A percentile compares a stretch with the other conserved stretches of the same genome.
phyloP scores from a whole-genome alignment of 441 rosid species.

The Biscutella laevigata region DNA sequence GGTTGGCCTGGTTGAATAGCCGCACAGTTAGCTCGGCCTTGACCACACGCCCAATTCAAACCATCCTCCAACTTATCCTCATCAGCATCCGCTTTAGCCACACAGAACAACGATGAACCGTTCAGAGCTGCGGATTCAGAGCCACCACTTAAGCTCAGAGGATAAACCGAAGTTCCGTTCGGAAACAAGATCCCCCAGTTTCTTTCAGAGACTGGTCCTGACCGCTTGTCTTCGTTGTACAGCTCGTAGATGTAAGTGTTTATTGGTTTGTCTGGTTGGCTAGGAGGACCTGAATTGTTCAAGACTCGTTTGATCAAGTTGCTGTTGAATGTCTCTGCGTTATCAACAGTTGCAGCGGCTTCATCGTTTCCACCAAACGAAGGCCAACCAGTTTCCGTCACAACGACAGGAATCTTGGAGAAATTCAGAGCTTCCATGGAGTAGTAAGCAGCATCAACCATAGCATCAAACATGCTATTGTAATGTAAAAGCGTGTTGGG shows the following conservation, averaged over 20 bases:
- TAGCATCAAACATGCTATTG: slow-evolving; percentile 94
- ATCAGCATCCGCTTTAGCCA: slow-evolving; percentile 63
- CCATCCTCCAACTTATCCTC: slow-evolving; percentile 54
- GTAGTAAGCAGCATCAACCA: slow-evolving; percentile 91
- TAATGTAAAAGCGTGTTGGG: slow-evolving; percentile 88
- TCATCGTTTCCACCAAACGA: slow-evolving; percentile 33
- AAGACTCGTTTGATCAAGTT: slow-evolving; percentile 65
- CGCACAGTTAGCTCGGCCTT: slow-evolving; percentile 69
- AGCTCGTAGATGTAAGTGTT: slow-evolving; percentile 79
- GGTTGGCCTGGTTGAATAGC: slow-evolving; percentile 59
- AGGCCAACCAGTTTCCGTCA: slow-evolving; percentile 97
- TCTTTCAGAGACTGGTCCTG: slow-evolving; percentile 63
- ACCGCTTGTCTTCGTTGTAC: slow-evolving; percentile 71
- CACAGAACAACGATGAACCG: slow-evolving; percentile 50
- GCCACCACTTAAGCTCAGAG: slow-evolving; percentile 35
- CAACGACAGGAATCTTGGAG: slow-evolving; percentile 64
- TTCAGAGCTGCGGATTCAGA: slow-evolving; percentile 28
- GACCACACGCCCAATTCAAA: slow-evolving; percentile 95
- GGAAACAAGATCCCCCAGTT: slow-evolving; percentile 79
- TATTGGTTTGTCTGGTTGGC: slow-evolving; percentile 53
- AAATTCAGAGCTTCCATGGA: slow-evolving; percentile 62
- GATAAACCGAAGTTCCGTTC: slow-evolving; percentile 66
- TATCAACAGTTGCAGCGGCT: slow-evolving; percentile 57
- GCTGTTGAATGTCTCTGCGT: slow-evolving; percentile 63
- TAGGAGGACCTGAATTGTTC: slow-evolving; percentile 85